phyloP scores from a whole-genome alignment of 495 filamentous ascomycete genomes.

The Amphirosellinia nigrospora region DNA sequence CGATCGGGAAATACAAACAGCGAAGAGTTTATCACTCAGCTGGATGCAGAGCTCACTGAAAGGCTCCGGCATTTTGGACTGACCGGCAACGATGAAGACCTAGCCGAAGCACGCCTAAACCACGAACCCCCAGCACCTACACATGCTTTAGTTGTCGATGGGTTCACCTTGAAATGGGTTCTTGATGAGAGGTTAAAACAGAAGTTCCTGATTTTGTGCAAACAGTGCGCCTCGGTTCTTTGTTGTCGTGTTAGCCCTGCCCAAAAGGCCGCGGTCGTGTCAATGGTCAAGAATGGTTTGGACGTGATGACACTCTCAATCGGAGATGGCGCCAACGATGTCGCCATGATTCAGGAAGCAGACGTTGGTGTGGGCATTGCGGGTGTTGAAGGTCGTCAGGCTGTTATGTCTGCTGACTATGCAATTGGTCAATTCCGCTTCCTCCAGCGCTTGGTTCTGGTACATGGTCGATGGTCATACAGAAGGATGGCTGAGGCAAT shows the following conservation, averaged over 20 bases:
- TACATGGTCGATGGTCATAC: slow-evolving; percentile 98
- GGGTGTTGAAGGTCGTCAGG: slow-evolving; percentile 94
- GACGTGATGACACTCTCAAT: slow-evolving; percentile 98
- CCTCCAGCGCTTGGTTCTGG: slow-evolving; percentile 86
- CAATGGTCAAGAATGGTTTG: slow-evolving; percentile 91
- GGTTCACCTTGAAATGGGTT: slow-evolving; percentile 90
- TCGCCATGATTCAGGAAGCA: slow-evolving; percentile 99
- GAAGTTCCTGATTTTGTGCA: slow-evolving; percentile 93
- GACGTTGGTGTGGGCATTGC: slow-evolving; percentile 98
- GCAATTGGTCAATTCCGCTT: slow-evolving; percentile 98
- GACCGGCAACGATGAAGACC: slow-evolving; percentile 86
- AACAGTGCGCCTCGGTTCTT: slow-evolving; percentile 95
- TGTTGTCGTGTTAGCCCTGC: slow-evolving; percentile 97
- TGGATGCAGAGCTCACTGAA: slow-evolving; percentile 73
- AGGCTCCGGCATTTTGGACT: slow-evolving; percentile 75
- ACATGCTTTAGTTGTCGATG: slow-evolving; percentile 97
- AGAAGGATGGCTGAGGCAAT: slow-evolving; percentile 90
- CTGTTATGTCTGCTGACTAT: slow-evolving; percentile 98
- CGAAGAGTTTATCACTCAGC: slow-evolving; percentile 57
- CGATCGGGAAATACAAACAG: slow-evolving; percentile 41
- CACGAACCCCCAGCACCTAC: slow-evolving; percentile 86
- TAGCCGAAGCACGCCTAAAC: slow-evolving; percentile 76
- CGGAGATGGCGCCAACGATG: slow-evolving; percentile 97
- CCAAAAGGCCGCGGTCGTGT: slow-evolving; percentile 97
- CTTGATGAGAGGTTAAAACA: slow-evolving; percentile 82